Percentiles rank a stretch among this genome's conserved stretches.
phyloP scores from a whole-genome alignment of 2,329 filamentous ascomycete species.

The Didymella pomorum region DNA sequence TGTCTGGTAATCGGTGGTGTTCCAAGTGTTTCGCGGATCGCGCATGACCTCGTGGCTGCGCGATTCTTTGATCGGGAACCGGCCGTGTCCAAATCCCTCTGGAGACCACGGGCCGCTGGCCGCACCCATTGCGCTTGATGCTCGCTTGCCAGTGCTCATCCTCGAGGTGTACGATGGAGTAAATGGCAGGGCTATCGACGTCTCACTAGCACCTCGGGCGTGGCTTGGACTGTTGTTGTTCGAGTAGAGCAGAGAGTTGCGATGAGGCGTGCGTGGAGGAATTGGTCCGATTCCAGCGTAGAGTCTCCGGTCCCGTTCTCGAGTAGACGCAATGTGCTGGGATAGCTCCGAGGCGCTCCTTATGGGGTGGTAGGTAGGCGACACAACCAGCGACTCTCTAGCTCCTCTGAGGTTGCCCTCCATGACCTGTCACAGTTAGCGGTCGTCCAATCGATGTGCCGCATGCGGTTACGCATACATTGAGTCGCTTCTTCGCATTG shows the following conservation, averaged over 20 bases:
- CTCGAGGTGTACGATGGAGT: slow-evolving; percentile 41
- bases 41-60: slow-evolving; percentile 53
- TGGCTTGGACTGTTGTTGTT: slow-evolving; percentile 44
- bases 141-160: slow-evolving; percentile 43
- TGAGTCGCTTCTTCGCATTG: slow-evolving; percentile 88
- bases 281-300: slow-evolving; percentile 50
- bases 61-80: slow-evolving; percentile 50
- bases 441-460: slow-evolving; percentile 10
- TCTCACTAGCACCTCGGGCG: slow-evolving; percentile 53
- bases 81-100: slow-evolving; percentile 45
- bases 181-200: slow-evolving; percentile 47
- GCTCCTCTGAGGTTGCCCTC: slow-evolving; percentile 88
- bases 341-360: slow-evolving; percentile 44
- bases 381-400: slow-evolving; percentile 69
- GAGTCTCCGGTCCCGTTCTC: slow-evolving; percentile 46
- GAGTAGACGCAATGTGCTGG: slow-evolving; percentile 44
- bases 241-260: slow-evolving; percentile 44
- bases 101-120: slow-evolving; percentile 50
- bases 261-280: slow-evolving; percentile 40
- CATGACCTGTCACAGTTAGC: slow-evolving; percentile 73
- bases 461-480: slow-evolving; percentile 63
- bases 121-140: slow-evolving; percentile 51
- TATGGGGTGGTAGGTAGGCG: slow-evolving; percentile 58
- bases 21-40: slow-evolving; percentile 39
- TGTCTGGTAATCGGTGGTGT: slow-evolving; percentile 34